Base-by-base conservation (phyloP, 805 yeast genomes). In the Lipomyces mesembrius region DNA sequence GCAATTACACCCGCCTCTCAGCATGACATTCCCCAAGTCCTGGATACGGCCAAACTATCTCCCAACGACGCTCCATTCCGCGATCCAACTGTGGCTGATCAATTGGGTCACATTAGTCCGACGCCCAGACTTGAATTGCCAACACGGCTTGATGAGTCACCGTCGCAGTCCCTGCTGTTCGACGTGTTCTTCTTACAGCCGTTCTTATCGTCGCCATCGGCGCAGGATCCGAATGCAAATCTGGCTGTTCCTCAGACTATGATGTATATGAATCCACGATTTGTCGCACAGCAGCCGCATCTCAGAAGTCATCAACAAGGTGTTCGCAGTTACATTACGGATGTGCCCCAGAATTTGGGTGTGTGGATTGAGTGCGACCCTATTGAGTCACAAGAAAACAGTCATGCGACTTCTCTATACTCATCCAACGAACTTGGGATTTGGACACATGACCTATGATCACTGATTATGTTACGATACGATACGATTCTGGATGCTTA, bases 361-460 rank as follows among this genome's bases (percentile, higher is more conserved):
- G 57, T 58, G 43, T 63, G 62, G 62, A 54, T 63, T 29, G 66
- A 63, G 49, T 57, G 57, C 29, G 67, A 57, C n/a, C 46, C 67
- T n/a, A 57, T 39, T 14, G 56, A 43, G 22, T 17, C 49, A 17
- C 49, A 22, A 43, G 49, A 43, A n/a, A n/a, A 17, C 22, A 43
- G 14, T n/a, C 49, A 43, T n/a, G 20, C 22, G 22, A 17, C 20
- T 43, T 17, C 49, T 17, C 49, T 43, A 17, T 43, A 43, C 49
- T 5, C 49, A 6, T 4, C 49, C 8, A 43, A 43, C 49, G 49
- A 43, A 43, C 20, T 43, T 43, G 49, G 49, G 9, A 43, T 43
- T 17, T 43, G 49, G 49, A 17, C 49, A n/a, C 20, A 43, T 43
- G 49, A 43, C 49, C 11, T 43, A 43, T 43, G 22, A 43, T 43